Percentiles rank a stretch among this genome's conserved stretches.
Conservation (phyloP, 345 rosid species). For the Eucalyptus leucophloia region DNA sequence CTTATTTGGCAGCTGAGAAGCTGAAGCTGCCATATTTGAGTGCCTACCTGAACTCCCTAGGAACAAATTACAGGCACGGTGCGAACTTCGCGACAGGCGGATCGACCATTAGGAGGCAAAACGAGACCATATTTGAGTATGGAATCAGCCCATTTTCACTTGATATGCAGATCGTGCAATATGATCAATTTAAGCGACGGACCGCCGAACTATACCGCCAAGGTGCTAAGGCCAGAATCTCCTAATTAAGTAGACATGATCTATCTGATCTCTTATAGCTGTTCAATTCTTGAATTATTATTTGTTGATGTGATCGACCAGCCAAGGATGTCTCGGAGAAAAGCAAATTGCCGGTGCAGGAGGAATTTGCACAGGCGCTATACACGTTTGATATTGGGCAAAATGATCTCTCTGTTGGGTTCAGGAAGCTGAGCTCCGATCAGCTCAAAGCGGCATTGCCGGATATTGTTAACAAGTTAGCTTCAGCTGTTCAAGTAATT, state of each 20-base stretch:
- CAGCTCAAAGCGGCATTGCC: conserved; percentile 70
- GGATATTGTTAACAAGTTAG: conserved; percentile 57
- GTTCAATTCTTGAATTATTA: neutral
- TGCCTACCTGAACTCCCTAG: conserved; percentile 84
- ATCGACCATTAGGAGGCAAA: conserved; percentile 73
- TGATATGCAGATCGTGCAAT: conserved; percentile 83
- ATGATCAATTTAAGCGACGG: conserved; percentile 57
- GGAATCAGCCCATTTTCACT: conserved; percentile 88
- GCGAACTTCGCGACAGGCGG: conserved; percentile 96
- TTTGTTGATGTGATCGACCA: neutral
- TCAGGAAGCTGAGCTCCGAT: conserved; percentile 52
- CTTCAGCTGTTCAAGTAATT: conserved; percentile 77
- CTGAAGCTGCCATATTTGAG: conserved; percentile 62
- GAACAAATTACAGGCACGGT: conserved; percentile 70
- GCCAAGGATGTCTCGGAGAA: conserved; percentile 32
- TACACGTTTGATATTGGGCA: conserved; percentile 93
- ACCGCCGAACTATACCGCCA: conserved; percentile 33
- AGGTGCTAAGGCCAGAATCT: conserved; percentile 13
- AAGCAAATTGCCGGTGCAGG: conserved; percentile 56
- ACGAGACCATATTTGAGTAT: conserved; percentile 75
- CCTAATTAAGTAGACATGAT: neutral
- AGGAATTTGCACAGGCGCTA: conserved; percentile 73
- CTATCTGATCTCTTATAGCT: neutral
- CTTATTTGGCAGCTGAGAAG: conserved; percentile 53
- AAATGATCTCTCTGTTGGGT: conserved; percentile 86